These are phyloP conservation scores for Cryoendolithus antarcticus DNA, from an alignment of 2,329 filamentous ascomycete genomes.

Conservation along the genomic window DNA sequence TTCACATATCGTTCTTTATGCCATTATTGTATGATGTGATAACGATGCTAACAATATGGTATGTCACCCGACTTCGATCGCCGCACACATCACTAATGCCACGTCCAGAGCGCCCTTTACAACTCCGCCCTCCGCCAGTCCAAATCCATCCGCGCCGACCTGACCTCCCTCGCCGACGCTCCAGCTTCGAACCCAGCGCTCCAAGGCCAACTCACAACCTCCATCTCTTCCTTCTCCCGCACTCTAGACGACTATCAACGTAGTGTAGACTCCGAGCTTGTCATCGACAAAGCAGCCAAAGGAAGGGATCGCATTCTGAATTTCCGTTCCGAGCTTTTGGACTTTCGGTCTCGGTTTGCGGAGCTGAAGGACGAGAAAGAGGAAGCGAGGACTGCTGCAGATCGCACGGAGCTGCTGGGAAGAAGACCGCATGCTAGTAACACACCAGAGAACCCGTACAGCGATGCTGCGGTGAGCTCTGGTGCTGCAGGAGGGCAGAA, in stretches of 20 bases:
- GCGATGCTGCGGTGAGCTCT: slow-evolving; percentile 38
- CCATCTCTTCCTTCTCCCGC: slow-evolving; percentile 69
- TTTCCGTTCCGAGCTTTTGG: slow-evolving; percentile 70
- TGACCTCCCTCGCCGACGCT: slow-evolving; percentile 50
- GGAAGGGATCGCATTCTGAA: slow-evolving; percentile 73
- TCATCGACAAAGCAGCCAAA: slow-evolving; percentile 83
- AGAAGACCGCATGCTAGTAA: slow-evolving; percentile 62
- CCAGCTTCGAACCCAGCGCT: slow-evolving; percentile 24
- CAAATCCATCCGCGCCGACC: slow-evolving; percentile 63
- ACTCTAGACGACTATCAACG: slow-evolving; percentile 86
- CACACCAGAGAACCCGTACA: slow-evolving; percentile 87
- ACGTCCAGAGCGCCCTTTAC: slow-evolving; percentile 58
- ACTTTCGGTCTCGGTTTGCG: slow-evolving; percentile 69
- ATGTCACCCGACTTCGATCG: no score
- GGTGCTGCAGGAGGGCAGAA: slow-evolving; percentile 16
- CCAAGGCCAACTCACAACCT: slow-evolving; percentile 62
- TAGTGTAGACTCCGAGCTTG: slow-evolving; percentile 77
- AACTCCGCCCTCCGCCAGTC: slow-evolving; percentile 79
- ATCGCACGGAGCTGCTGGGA: slow-evolving; percentile 72
- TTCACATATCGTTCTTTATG: no score
- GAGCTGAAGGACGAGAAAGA: slow-evolving; percentile 65
- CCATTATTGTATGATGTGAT: no score
- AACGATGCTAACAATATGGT: no score
- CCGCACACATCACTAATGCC: no score
- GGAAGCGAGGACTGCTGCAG: slow-evolving; percentile 34